These are phyloP conservation scores for Colletotrichum sublineola DNA, from an alignment of 2,329 filamentous ascomycete genomes.

Conservation along the genomic window DNA sequence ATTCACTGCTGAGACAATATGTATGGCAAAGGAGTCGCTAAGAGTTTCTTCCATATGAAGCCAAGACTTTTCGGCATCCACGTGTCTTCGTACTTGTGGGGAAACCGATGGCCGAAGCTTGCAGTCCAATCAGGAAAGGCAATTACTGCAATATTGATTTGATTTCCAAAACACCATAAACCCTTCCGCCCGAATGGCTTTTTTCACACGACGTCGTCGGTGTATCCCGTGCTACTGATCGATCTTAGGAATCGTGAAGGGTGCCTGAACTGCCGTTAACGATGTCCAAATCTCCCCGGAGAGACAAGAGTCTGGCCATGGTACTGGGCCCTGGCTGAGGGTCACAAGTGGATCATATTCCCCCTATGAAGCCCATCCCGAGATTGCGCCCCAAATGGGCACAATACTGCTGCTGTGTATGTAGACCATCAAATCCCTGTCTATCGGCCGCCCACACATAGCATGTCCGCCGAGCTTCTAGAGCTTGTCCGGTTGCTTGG, in stretches of 20 bases:
- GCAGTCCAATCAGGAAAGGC: not conserved
- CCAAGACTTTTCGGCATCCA: constrained; percentile 18
- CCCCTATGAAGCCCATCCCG: constrained; percentile 24
- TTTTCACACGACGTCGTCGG: not conserved
- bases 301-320: constrained; percentile 24
- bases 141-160: not conserved
- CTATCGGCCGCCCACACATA: constrained; percentile 3
- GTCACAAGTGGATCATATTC: constrained; percentile 18
- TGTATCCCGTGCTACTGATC: not conserved
- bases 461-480: constrained; percentile 1
- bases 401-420: not conserved
- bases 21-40: constrained; percentile 37
- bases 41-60: constrained; percentile 16
- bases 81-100: constrained; percentile 20
- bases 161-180: not conserved
- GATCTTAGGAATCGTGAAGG: not conserved
- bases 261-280: not conserved
- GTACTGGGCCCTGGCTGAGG: constrained; percentile 2
- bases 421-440: constrained; percentile 1
- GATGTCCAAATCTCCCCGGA: constrained; percentile 13
- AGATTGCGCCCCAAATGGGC: constrained; percentile 33
- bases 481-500: not conserved
- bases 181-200: not conserved
- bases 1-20: constrained; percentile 16
- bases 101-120: not conserved